Base-by-base conservation (phyloP, 371 early-diverging fungal species). In the Synchytrium microbalum region DNA sequence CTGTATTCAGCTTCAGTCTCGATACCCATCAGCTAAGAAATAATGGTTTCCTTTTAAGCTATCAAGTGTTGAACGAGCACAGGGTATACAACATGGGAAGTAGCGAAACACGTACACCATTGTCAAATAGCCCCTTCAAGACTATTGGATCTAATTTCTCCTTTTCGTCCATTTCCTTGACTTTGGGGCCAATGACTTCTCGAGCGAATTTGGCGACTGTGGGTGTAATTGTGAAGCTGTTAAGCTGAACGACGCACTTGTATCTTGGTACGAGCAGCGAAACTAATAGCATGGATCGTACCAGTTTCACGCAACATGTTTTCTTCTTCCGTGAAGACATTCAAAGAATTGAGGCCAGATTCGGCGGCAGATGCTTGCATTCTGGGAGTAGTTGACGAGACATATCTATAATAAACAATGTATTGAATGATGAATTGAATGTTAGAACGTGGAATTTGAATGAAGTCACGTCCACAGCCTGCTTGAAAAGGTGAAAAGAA, bases 161-260 rank as follows among this genome's bases (percentile, higher is more conserved):
- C 5, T 76, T 79, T 73, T 96, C 96, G 76, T 98, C 98, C 98
- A 98, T 98, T 60, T 89, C 78, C 13, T 72, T 57, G 13, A 96
- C 96, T 74, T 87, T 87, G 63, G 97, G 97, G 72, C 84, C 81
- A 59, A 98, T 82, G 38, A 81, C 78, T 38, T 92, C 90, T 60
- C 85, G 79, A 38, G 96, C 92, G 61, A 94, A 95, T 63, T 88
- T 87, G 53, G 88, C 73, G 5, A 93, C 98, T 87, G 72, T 28
- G 55, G 28, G 32, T 10, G 14, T 19, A 29, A 27, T 32, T n/a
- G 26, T 32, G 14, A 69, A 8, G 3, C 31, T 33, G 10, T 30
- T 1, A 13, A 16, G n/a, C 55, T 26, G 3, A 31, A 19, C 5
- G 27, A 61, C 33, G 19, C 13, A 63, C 13, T 24, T 24, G 33